Conservation (phyloP, 1,139 yeast species). For the Yamadazyma friedrichii region DNA sequence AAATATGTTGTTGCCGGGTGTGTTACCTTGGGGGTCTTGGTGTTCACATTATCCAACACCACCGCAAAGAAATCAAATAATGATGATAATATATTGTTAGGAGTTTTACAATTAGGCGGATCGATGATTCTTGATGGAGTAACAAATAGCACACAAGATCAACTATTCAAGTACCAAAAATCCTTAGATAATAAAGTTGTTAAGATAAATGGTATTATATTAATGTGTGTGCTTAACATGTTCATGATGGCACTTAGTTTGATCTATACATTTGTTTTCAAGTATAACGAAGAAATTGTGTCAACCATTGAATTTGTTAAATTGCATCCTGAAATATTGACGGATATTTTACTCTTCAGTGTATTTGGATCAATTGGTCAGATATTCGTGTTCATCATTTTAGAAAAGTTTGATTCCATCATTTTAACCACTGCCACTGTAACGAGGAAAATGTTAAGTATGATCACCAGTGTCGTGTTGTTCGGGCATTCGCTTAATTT, state of each 20-base stretch:
- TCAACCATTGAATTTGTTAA: conserved; percentile 49
- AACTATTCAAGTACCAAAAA: conserved; percentile 52
- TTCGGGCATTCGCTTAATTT: conserved; percentile 70
- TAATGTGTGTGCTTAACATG: conserved; percentile 81
- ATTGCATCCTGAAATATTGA: conserved; percentile 40
- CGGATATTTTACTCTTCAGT: conserved; percentile 67
- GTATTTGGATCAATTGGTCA: conserved; percentile 90
- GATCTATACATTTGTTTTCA: conserved; percentile 41
- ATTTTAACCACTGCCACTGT: conserved; percentile 90
- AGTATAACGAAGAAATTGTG: conserved; percentile 43
- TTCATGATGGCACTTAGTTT: conserved; percentile 46
- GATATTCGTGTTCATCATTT: conserved; percentile 80
- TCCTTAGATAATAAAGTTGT: conserved; percentile 8
- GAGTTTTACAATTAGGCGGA: conserved; percentile 55
- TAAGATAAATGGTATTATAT: conserved; percentile 62
- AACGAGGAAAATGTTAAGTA: conserved; percentile 92
- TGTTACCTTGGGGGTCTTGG: conserved; percentile 78
- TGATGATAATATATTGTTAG: conserved; percentile 49
- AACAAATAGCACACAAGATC: conserved; percentile 92
- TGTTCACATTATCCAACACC: conserved; percentile 60
- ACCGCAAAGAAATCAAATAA: conserved; percentile 22
- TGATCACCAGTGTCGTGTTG: conserved; percentile 82
- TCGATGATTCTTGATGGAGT: conserved; percentile 86
- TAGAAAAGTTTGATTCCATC: conserved; percentile 82
- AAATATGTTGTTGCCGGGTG: conserved; percentile 74